Conservation (phyloP, 2,329 filamentous ascomycete species). For the Apiospora malaysiana region DNA sequence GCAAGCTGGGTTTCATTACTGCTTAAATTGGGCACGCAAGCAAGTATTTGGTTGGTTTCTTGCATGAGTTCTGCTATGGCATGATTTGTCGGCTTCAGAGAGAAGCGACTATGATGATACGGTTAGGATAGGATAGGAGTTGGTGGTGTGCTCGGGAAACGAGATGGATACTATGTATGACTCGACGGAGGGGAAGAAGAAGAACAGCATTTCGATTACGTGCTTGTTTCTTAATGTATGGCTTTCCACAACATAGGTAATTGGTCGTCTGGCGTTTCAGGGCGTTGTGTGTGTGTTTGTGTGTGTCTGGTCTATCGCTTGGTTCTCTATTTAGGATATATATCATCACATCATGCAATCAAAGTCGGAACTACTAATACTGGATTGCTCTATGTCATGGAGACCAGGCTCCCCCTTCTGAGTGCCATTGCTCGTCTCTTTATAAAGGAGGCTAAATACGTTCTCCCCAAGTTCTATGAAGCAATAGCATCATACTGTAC, state of each 20-base stretch:
- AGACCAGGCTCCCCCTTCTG: background rate
- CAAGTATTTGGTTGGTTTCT: background rate
- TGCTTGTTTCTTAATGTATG: background rate
- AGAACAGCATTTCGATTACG: background rate
- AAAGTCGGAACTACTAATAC: background rate
- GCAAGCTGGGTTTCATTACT: slow-evolving; percentile 56
- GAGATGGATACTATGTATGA: background rate
- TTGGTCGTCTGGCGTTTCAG: slow-evolving; percentile 2
- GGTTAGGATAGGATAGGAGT: background rate
- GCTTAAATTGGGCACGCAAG: background rate
- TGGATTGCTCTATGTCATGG: background rate
- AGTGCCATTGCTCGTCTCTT: background rate
- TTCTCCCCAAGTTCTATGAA: background rate
- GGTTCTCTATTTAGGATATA: background rate
- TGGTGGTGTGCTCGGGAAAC: background rate
- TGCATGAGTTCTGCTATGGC: background rate
- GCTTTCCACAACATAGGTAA: background rate
- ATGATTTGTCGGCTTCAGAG: background rate
- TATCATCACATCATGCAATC: background rate
- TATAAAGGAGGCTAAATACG: too few relatives aligned
- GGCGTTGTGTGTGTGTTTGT: background rate
- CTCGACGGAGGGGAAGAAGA: background rate
- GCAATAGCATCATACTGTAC: too few relatives aligned
- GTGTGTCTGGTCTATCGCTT: background rate
- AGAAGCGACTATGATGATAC: background rate